A percentile compares a stretch with the other conserved stretches of the same genome.
Evolutionary conservation across 148 eudicot genomes (phyloP).

Genomic region (Amaranthus hypochondriacus): DNA sequence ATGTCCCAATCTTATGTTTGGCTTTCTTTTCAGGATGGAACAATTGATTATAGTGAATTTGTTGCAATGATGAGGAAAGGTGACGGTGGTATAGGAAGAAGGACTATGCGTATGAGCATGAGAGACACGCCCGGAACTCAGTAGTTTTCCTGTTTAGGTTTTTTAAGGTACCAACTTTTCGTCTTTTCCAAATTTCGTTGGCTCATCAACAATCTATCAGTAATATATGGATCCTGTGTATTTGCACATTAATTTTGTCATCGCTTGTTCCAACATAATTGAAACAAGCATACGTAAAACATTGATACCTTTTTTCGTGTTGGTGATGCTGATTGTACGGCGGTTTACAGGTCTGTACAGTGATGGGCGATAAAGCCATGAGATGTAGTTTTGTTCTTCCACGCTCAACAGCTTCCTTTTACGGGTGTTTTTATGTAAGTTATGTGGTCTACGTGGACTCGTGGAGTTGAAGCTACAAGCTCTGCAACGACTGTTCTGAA

Average conservation of each 20-base stretch:
- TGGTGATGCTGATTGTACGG: background rate
- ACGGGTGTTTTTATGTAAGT: conserved; percentile 14
- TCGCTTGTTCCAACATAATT: too few species aligned
- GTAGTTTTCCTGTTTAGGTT: conserved; percentile 25
- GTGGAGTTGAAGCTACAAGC: conserved; percentile 11
- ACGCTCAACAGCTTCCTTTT: conserved; percentile 19
- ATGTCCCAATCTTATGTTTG: background rate
- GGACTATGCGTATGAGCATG: conserved; percentile 89
- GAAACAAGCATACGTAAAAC: background rate
- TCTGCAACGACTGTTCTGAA: conserved; percentile 4
- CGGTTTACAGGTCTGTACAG: conserved; percentile 34
- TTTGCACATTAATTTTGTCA: too few species aligned
- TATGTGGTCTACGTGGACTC: conserved; percentile 3
- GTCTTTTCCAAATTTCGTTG: background rate
- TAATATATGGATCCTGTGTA: conserved; percentile 1
- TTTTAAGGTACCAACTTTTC: conserved; percentile 9
- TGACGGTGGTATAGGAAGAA: conserved; percentile 76
- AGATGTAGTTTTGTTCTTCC: conserved; percentile 26
- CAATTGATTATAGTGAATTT: conserved; percentile 89
- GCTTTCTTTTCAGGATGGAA: conserved; percentile 61
- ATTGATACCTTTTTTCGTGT: background rate
- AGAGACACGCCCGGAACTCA: conserved; percentile 56
- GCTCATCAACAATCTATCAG: background rate
- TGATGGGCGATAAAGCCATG: conserved; percentile 23
- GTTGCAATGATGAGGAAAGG: conserved; percentile 98